phyloP scores from a whole-genome alignment of 805 yeast species.

The Cyberlindnera maritima region DNA sequence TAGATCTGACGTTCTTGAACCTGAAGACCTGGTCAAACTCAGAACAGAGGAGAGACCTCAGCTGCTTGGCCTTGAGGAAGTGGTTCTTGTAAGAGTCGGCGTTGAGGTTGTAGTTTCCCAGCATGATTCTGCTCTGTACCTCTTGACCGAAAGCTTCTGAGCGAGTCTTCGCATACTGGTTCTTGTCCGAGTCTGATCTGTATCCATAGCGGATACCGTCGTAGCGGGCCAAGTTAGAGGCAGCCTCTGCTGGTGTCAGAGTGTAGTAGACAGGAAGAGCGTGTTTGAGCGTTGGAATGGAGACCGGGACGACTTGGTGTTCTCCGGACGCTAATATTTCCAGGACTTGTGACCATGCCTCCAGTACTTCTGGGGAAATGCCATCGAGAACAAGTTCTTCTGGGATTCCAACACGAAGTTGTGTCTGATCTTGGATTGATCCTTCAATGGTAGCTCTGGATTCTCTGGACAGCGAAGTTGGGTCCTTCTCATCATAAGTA shows the following conservation, averaged over 20 bases:
- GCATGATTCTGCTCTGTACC: slow-evolving; percentile 75
- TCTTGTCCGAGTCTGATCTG: slow-evolving; percentile 38
- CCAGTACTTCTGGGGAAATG: slow-evolving; percentile 44
- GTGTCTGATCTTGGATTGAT: slow-evolving; percentile 1
- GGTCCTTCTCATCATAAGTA: slow-evolving; percentile 68
- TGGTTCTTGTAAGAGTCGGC: slow-evolving; percentile 69
- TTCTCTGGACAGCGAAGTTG: slow-evolving; percentile 54
- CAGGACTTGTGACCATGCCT: slow-evolving; percentile 47
- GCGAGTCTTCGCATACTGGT: slow-evolving; percentile 59
- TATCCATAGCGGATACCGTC: slow-evolving; percentile 89
- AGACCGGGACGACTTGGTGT: slow-evolving; percentile 55
- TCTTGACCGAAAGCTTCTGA: slow-evolving; percentile 71
- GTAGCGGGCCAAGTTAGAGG: slow-evolving; percentile 84
- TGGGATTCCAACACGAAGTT: slow-evolving; percentile 67
- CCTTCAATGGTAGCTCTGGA: slow-evolving; percentile 29
- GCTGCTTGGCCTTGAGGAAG: slow-evolving; percentile 68
- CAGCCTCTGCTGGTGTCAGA: slow-evolving; percentile 88
- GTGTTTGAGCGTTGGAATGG: slow-evolving; percentile 64
- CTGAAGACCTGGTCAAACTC: slow-evolving; percentile 69
- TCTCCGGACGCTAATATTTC: slow-evolving; percentile 36
- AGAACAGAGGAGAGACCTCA: slow-evolving; percentile 56
- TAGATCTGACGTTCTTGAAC: slow-evolving; percentile 41
- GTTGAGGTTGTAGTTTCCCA: slow-evolving; percentile 85
- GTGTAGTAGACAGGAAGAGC: slow-evolving; percentile 84
- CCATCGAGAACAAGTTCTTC: slow-evolving; percentile 60